These are phyloP conservation scores for Zangia roseola DNA, from an alignment of 768 basidiomycete genomes.

Conservation along the genomic window DNA sequence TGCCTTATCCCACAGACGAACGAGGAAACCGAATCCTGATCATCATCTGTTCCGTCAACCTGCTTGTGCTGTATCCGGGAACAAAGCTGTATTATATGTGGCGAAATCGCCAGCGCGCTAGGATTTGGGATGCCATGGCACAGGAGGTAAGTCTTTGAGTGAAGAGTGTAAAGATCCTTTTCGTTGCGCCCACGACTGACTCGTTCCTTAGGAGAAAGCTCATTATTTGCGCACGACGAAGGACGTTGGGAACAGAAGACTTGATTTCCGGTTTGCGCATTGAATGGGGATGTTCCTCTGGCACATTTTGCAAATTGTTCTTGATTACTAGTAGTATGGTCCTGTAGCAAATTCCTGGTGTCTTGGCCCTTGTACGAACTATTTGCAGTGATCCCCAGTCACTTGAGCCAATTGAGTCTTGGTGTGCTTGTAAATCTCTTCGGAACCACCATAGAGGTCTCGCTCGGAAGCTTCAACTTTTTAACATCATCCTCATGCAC, in stretches of 20 bases:
- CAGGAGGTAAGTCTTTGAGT: conserved; percentile 35
- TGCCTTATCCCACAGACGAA: conserved; percentile 37
- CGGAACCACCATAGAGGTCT: no score
- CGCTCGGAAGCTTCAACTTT: no score
- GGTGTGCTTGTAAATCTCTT: no score
- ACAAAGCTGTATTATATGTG: conserved; percentile 57
- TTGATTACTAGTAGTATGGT: no score
- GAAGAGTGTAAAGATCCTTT: no score
- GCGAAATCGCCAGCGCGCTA: conserved; percentile 53
- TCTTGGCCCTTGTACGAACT: no score
- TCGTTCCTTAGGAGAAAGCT: conserved; percentile 46
- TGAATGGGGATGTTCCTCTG: conserved; percentile 20
- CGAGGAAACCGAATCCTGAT: conserved; percentile 61
- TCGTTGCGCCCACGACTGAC: not conserved
- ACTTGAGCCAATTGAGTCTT: no score
- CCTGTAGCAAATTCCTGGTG: no score
- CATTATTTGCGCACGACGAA: conserved; percentile 42
- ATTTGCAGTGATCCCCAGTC: no score
- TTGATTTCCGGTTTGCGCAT: conserved; percentile 66
- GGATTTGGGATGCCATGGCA: conserved; percentile 59
- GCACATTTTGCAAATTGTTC: no score
- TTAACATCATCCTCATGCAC: no score
- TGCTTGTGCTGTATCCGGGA: conserved; percentile 50
- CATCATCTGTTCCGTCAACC: conserved; percentile 47
- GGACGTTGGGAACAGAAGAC: conserved; percentile 56